These are phyloP conservation scores for Plantago major DNA, from an alignment of 257 asterid genomes.

Conservation along the genomic window DNA sequence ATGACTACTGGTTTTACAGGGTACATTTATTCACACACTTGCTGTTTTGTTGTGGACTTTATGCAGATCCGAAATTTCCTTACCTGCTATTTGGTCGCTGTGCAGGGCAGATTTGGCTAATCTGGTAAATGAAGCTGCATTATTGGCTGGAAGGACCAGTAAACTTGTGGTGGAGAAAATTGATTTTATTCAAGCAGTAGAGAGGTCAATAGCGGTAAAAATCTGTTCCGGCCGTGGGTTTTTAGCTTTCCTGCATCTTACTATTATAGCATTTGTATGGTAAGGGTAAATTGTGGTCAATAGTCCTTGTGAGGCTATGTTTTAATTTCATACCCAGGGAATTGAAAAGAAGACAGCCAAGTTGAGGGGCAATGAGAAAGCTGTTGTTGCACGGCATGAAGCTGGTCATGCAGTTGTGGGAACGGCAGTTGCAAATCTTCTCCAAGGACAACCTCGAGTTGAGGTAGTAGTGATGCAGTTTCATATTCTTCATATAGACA, in stretches of 20 bases:
- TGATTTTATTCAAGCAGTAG: constrained; percentile 94
- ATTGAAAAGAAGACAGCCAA: constrained; percentile 94
- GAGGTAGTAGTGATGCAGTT: constrained; percentile 50
- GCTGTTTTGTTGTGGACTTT: constrained; percentile 16
- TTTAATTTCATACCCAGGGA: constrained; percentile 44
- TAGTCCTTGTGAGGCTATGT: constrained; percentile 16
- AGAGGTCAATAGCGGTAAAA: constrained; percentile 92
- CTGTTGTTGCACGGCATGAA: constrained; percentile 97
- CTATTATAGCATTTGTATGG: constrained; percentile 9
- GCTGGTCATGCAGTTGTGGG: constrained; percentile 99
- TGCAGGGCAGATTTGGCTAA: constrained; percentile 98
- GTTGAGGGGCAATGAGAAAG: constrained; percentile 93
- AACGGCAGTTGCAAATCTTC: constrained; percentile 97
- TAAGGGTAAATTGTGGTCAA: constrained; percentile 9
- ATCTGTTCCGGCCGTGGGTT: not conserved
- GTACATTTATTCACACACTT: constrained; percentile 34
- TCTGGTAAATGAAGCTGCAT: constrained; percentile 98
- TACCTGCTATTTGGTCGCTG: constrained; percentile 26
- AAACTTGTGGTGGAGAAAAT: constrained; percentile 72
- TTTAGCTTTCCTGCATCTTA: not conserved
- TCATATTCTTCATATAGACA: constrained; percentile 7
- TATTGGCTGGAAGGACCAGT: constrained; percentile 87
- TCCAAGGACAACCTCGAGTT: constrained; percentile 93
- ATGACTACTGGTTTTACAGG: constrained; percentile 99
- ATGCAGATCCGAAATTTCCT: constrained; percentile 7